Evolutionary conservation across 78 protist species (phyloP).

Genomic region (Emiliania huxleyi): DNA sequence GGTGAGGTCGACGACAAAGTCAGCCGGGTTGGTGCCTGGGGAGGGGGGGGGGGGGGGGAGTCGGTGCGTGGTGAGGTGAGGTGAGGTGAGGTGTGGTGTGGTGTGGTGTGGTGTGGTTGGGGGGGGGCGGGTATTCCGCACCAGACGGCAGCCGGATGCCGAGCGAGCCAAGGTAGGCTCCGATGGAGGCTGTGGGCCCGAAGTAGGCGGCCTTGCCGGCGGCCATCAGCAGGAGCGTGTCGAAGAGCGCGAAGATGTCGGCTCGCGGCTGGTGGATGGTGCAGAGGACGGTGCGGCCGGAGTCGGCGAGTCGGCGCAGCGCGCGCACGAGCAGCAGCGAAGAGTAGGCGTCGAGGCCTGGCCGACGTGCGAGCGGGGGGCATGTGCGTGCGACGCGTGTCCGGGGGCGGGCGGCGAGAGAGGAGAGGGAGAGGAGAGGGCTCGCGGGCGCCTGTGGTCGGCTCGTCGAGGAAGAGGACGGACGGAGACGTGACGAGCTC

Average conservation of each 20-base stretch:
- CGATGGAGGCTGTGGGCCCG: not conserved
- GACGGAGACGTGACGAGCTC: constrained; percentile 52
- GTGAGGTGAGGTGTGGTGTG: too few species aligned
- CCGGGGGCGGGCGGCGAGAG: constrained; percentile 61
- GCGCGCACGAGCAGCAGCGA: constrained; percentile 45
- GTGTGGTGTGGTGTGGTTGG: too few species aligned
- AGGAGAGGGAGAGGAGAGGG: not conserved
- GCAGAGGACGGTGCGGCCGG: constrained; percentile 12
- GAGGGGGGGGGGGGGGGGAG: too few species aligned
- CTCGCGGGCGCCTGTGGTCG: too few species aligned
- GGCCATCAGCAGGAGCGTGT: not conserved
- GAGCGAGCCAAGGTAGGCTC: not conserved
- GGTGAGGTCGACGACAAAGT: not conserved
- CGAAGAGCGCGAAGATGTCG: not conserved
- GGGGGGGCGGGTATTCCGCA: too few species aligned
- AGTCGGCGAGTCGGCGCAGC: constrained; percentile 41
- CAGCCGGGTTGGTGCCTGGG: not conserved
- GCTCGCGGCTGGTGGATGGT: constrained; percentile 8
- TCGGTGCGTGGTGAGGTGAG: too few species aligned
- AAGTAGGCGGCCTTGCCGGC: not conserved
- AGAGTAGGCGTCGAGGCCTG: constrained; percentile 62
- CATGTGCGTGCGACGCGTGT: constrained; percentile 25
- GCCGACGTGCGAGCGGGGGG: constrained; percentile 49
- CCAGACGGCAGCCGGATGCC: not conserved
- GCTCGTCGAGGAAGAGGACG: constrained; percentile 79